Evolutionary conservation across 139 green algal species (phyloP).

Genomic region (Chlorella sorokiniana): DNA sequence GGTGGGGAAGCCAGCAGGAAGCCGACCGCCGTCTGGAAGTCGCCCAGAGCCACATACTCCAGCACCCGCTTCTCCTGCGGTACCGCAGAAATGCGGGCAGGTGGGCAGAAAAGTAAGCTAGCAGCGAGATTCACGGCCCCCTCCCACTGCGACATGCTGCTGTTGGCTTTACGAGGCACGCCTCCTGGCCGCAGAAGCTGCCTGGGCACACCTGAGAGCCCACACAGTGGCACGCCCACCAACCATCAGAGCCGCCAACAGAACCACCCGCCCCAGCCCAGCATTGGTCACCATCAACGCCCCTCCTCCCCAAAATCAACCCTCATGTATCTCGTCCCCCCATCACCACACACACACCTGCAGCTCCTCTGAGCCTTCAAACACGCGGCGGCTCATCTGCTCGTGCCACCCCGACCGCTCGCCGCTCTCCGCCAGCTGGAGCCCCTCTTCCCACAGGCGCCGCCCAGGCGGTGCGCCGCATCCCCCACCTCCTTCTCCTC

Average conservation of each 20-base stretch:
- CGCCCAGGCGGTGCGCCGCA: background rate
- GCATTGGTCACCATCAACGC: too few relatives aligned
- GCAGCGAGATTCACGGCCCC: background rate
- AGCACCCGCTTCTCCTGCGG: conserved; percentile 61
- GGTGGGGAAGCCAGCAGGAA: conserved; percentile 78
- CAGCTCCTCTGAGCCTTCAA: conserved; percentile 43
- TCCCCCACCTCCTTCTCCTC: background rate
- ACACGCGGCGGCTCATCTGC: conserved; percentile 51
- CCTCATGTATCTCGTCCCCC: background rate
- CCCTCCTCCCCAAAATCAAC: too few relatives aligned
- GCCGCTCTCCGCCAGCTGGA: conserved; percentile 60
- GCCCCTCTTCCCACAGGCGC: conserved; percentile 59
- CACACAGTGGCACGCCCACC: too few relatives aligned
- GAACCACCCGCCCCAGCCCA: too few relatives aligned
- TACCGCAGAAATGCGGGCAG: too few relatives aligned
- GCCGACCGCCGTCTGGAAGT: conserved; percentile 81
- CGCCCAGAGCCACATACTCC: conserved; percentile 68
- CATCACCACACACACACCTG: background rate
- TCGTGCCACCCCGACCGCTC: conserved; percentile 76
- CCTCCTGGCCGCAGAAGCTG: too few relatives aligned
- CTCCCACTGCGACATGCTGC: background rate
- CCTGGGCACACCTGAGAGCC: too few relatives aligned
- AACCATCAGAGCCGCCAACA: too few relatives aligned
- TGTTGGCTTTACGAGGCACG: too few relatives aligned
- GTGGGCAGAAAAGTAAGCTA: background rate